A percentile compares a stretch with the other conserved stretches of the same genome.
Evolutionary conservation across 2,329 filamentous ascomycete species (phyloP).

Genomic region (Fusarium sp.): DNA sequence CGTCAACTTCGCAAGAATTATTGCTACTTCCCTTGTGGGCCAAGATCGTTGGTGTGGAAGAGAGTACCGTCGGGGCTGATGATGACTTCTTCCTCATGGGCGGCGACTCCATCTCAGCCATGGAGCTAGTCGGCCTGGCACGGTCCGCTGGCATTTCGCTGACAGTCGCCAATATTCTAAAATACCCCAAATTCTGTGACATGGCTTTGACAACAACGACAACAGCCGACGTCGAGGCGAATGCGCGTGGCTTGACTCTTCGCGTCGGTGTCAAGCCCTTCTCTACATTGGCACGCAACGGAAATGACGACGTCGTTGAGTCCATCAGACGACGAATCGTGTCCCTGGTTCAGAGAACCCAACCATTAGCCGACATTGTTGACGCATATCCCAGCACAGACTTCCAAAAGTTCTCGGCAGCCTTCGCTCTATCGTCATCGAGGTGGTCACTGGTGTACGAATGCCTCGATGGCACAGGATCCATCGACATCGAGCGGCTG

Average conservation of each 20-base stretch:
- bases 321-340: constrained; percentile 4
- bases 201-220: constrained; percentile 7
- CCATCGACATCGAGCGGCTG: constrained; percentile 8
- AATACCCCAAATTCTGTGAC: constrained; percentile 10
- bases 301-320: constrained; percentile 6
- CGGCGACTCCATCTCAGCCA: constrained; percentile 12
- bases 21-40: constrained; percentile 9
- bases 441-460: constrained; percentile 10
- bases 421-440: constrained; percentile 12
- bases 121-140: constrained; percentile 9
- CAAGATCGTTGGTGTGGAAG: constrained; percentile 7
- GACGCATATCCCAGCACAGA: constrained; percentile 9
- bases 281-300: constrained; percentile 8
- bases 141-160: constrained; percentile 8
- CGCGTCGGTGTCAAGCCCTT: background rate
- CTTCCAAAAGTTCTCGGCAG: constrained; percentile 11
- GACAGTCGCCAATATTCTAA: constrained; percentile 13
- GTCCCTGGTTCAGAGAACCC: constrained; percentile 2
- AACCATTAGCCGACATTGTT: constrained; percentile 8
- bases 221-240: constrained; percentile 6
- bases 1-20: constrained; percentile 11
- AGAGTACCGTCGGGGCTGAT: constrained; percentile 6
- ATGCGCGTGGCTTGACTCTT: background rate
- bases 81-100: constrained; percentile 12
- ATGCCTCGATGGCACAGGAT: constrained; percentile 8